Percentiles rank a stretch among this genome's conserved stretches.
Conservation (phyloP, 352 stramenopile genomes). For the Globisporangium orthogonon region DNA sequence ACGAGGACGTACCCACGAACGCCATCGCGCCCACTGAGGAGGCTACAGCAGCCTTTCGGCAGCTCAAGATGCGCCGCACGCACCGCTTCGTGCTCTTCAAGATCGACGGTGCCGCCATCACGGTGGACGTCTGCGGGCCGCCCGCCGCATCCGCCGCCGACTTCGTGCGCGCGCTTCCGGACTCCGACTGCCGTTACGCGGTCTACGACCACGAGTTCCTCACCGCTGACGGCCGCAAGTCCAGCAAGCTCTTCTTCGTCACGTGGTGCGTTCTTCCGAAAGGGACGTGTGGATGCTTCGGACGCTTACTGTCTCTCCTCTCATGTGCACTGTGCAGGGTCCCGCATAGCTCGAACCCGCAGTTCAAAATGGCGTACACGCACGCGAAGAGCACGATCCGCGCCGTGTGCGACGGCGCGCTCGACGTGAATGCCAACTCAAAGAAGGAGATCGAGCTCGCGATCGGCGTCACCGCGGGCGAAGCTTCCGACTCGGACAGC, state of each 20-base stretch:
- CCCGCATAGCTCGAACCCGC: slow-evolving; percentile 73
- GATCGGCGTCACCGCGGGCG: slow-evolving; percentile 48
- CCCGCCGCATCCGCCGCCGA: slow-evolving; percentile 42
- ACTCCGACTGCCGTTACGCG: slow-evolving; percentile 81
- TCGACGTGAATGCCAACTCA: slow-evolving; percentile 70
- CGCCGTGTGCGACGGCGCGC: slow-evolving; percentile 66
- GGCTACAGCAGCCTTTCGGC: slow-evolving; percentile 68
- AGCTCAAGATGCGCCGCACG: slow-evolving; percentile 87
- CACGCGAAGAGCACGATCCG: slow-evolving; percentile 82
- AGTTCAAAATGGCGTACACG: slow-evolving; percentile 86
- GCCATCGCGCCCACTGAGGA: slow-evolving; percentile 61
- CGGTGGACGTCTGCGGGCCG: slow-evolving; percentile 49
- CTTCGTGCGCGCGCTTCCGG: slow-evolving; percentile 55
- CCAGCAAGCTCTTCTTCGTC: slow-evolving; percentile 86
- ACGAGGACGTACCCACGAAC: slow-evolving; percentile 64
- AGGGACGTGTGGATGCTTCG: neutral
- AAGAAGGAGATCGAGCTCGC: slow-evolving; percentile 69
- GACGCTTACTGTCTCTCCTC: too few relatives aligned
- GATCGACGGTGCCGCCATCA: slow-evolving; percentile 68
- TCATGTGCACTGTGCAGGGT: slow-evolving; percentile 26
- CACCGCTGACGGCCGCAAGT: slow-evolving; percentile 73
- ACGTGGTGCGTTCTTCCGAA: slow-evolving; percentile 40
- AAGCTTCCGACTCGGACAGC: slow-evolving; percentile 78
- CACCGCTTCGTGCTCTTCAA: slow-evolving; percentile 81
- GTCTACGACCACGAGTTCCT: slow-evolving; percentile 85